Evolutionary conservation across 768 basidiomycete species (phyloP).

Genomic region (Naematelia encephala): DNA sequence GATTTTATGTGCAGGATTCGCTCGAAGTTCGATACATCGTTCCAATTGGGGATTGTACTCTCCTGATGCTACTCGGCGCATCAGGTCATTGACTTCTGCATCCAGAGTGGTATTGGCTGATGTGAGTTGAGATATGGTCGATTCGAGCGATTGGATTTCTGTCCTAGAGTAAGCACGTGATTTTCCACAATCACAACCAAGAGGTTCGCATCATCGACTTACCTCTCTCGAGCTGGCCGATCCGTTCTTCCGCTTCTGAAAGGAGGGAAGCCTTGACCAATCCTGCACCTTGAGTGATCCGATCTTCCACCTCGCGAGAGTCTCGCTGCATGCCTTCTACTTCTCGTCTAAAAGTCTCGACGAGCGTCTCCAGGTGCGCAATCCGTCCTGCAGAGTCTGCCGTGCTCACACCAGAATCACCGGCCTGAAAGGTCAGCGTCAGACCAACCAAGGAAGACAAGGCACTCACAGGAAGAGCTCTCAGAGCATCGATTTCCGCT

Average conservation of each 20-base stretch:
- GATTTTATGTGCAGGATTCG: slow-evolving; percentile 83
- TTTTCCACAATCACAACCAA: neutral
- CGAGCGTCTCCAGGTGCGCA: slow-evolving; percentile 29
- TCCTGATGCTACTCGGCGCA: slow-evolving; percentile 45
- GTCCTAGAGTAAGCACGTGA: neutral
- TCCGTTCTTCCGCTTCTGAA: slow-evolving; percentile 18
- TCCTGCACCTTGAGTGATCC: slow-evolving; percentile 34
- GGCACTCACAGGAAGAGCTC: slow-evolving; percentile 7
- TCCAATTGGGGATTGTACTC: slow-evolving; percentile 46
- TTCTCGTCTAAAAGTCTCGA: slow-evolving; percentile 32
- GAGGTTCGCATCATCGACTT: slow-evolving; percentile 6
- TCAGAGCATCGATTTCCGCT: slow-evolving; percentile 29
- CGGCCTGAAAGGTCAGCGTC: slow-evolving; percentile 1
- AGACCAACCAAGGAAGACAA: neutral
- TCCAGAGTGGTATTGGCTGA: slow-evolving; percentile 42
- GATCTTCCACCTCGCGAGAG: slow-evolving; percentile 34
- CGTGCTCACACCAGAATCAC: slow-evolving; percentile 12
- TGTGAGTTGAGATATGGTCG: slow-evolving; percentile 36
- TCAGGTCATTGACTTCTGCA: slow-evolving; percentile 43
- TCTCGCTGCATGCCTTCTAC: slow-evolving; percentile 33
- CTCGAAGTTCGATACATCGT: slow-evolving; percentile 55
- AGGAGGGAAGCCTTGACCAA: slow-evolving; percentile 33
- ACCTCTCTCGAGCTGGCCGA: slow-evolving; percentile 25
- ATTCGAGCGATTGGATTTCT: slow-evolving; percentile 34
- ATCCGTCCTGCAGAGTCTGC: slow-evolving; percentile 23